Evolutionary conservation across 2,329 filamentous ascomycete genomes (phyloP).

Genomic region (Colletotrichum liaoningense): DNA sequence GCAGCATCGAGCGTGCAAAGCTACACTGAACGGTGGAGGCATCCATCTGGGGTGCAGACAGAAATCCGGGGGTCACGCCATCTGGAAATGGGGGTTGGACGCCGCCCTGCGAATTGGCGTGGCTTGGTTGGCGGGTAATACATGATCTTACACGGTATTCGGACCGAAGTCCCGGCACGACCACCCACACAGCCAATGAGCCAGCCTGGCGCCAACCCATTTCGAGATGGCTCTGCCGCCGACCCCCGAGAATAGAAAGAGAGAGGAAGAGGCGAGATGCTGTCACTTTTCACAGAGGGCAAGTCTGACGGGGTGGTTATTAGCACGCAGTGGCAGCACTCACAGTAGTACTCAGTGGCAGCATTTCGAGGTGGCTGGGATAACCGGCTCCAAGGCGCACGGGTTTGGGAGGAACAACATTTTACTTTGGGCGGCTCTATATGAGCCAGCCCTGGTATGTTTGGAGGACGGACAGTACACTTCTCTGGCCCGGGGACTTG

Average conservation of each 20-base stretch:
- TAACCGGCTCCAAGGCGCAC: too few relatives aligned
- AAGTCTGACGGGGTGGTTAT: not conserved
- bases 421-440: not conserved
- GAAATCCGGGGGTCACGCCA: conserved; percentile 32
- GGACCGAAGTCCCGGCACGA: conserved; percentile 32
- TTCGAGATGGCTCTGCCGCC: conserved; percentile 19
- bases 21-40: not conserved
- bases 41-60: conserved; percentile 32
- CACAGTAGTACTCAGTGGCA: too few relatives aligned
- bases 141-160: conserved; percentile 20
- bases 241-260: conserved; percentile 15
- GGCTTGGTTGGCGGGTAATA: conserved; percentile 37
- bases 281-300: conserved; percentile 11
- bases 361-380: too few relatives aligned
- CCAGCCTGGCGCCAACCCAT: conserved; percentile 20
- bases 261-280: not conserved
- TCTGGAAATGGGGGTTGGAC: conserved; percentile 6
- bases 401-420: not conserved
- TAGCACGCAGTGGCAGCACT: too few relatives aligned
- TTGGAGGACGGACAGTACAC: not conserved
- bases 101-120: conserved; percentile 14
- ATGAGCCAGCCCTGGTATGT: not conserved
- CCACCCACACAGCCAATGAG: conserved; percentile 22
- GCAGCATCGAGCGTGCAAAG: not conserved
- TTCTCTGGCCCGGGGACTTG: not conserved